phyloP scores from a whole-genome alignment of 495 filamentous ascomycete genomes.

The Talaromyces stipitatus region DNA sequence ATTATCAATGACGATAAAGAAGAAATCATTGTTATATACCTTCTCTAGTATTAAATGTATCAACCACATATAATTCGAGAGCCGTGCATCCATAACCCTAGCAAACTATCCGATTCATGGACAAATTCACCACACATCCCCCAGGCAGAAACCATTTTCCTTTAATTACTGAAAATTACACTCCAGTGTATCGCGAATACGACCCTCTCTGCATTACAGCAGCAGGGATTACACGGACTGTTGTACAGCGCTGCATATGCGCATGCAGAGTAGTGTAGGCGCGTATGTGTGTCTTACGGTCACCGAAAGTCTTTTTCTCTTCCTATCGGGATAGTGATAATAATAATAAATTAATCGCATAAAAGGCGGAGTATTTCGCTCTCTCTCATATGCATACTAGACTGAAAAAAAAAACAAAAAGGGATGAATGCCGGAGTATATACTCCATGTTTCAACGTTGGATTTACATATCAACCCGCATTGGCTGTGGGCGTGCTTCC shows the following conservation, averaged over 20 bases:
- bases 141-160: too few species aligned
- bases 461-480: not conserved
- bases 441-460: not conserved
- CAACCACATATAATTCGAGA: not conserved
- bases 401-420: not conserved
- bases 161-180: too few species aligned
- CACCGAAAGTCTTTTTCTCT: too few species aligned
- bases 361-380: not conserved
- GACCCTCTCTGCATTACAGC: not conserved
- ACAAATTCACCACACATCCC: not conserved
- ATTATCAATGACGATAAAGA: too few species aligned
- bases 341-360: too few species aligned
- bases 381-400: not conserved
- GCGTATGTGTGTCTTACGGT: too few species aligned
- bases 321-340: too few species aligned
- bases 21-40: too few species aligned
- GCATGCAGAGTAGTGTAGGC: too few species aligned
- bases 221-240: not conserved
- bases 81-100: not conserved
- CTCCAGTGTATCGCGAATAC: too few species aligned
- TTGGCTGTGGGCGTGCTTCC: too few species aligned
- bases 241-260: not conserved
- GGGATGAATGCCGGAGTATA: not conserved
- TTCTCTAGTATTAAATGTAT: not conserved
- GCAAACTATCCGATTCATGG: not conserved